Evolutionary conservation across 345 rosid genomes (phyloP).

Genomic region (Noccaea bulbosa): DNA sequence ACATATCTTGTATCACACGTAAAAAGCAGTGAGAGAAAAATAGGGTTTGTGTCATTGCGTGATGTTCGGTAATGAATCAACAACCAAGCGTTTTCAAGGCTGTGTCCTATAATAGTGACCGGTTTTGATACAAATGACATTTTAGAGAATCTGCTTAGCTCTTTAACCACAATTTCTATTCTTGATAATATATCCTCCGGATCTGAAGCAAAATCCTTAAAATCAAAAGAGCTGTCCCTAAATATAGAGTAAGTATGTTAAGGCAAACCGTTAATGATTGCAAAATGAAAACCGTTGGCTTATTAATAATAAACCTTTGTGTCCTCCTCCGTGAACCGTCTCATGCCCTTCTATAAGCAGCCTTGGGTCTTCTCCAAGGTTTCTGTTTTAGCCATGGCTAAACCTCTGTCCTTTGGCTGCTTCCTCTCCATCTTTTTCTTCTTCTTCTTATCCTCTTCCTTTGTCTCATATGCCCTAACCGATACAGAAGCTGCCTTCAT

Average conservation of each 20-base stretch:
- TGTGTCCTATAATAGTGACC: constrained; percentile 38
- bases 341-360: constrained; percentile 58
- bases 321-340: constrained; percentile 31
- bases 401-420: constrained; percentile 61
- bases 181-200: constrained; percentile 27
- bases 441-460: constrained; percentile 39
- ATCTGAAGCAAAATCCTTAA: constrained; percentile 35
- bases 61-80: constrained; percentile 21
- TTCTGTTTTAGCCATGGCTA: constrained; percentile 49
- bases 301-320: constrained; percentile 37
- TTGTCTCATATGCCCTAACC: constrained; percentile 51
- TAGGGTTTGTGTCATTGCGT: constrained; percentile 30
- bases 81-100: constrained; percentile 30
- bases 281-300: constrained; percentile 12
- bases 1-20: constrained; percentile 26
- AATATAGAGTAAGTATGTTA: constrained; percentile 37
- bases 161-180: constrained; percentile 37
- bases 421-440: constrained; percentile 44
- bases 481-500: constrained; percentile 65
- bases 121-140: constrained; percentile 19
- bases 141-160: constrained; percentile 23
- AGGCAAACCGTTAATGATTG: constrained; percentile 29
- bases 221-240: constrained; percentile 24
- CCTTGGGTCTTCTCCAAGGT: constrained; percentile 76
- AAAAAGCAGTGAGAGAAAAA: constrained; percentile 12